Percentiles rank a stretch among this genome's conserved stretches.
phyloP scores from a whole-genome alignment of 2,329 filamentous ascomycete species.

The Dactylellina drechsleri region DNA sequence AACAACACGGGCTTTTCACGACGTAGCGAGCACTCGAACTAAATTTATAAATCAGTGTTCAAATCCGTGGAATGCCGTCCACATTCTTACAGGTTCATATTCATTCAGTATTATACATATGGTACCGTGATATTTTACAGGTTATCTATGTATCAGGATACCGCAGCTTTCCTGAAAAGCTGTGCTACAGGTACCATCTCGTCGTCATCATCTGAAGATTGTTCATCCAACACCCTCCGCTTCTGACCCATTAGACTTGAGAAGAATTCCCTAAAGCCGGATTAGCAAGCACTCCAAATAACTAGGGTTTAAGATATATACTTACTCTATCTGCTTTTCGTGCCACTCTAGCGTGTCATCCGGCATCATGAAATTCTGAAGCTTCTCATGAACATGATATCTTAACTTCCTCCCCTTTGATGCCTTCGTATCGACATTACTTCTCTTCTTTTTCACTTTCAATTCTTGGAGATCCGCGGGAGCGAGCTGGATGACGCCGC shows the following conservation, averaged over 20 bases:
- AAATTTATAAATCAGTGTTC: too few species aligned
- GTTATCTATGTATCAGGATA: constrained; percentile 16
- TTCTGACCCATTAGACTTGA: constrained; percentile 65
- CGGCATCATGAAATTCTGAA: constrained; percentile 97
- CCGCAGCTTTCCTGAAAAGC: constrained; percentile 60
- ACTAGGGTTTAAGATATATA: not conserved
- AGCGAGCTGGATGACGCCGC: constrained; percentile 69
- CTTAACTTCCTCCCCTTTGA: constrained; percentile 94
- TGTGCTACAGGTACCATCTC: constrained; percentile 61
- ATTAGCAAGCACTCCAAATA: constrained; percentile 15
- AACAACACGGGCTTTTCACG: constrained; percentile 11
- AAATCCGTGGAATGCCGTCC: constrained; percentile 1
- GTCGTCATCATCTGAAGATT: constrained; percentile 59
- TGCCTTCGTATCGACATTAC: constrained; percentile 88
- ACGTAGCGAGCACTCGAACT: not conserved
- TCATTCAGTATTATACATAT: constrained; percentile 13
- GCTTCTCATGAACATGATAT: constrained; percentile 94
- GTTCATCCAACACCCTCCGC: constrained; percentile 63
- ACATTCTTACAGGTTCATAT: not conserved
- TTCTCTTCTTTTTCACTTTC: constrained; percentile 75
- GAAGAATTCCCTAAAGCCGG: constrained; percentile 63
- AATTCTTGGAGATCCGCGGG: constrained; percentile 61
- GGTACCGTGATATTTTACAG: constrained; percentile 30
- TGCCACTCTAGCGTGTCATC: constrained; percentile 86
- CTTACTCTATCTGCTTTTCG: constrained; percentile 75